Evolutionary conservation across 805 yeast species (phyloP).

Genomic region (Candida maris): DNA sequence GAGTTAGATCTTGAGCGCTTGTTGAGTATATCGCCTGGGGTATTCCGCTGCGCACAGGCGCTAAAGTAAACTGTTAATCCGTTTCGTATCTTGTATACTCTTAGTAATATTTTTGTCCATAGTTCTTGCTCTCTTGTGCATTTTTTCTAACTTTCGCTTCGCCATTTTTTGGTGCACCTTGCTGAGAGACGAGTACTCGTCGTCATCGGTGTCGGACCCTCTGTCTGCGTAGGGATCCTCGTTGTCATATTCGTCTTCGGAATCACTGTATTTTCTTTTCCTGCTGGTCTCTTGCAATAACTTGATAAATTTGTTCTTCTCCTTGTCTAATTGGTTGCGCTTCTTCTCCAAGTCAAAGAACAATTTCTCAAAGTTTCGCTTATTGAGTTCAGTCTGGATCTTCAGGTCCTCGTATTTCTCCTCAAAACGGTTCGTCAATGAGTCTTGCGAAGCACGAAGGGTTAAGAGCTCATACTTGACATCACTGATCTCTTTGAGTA

Average conservation of each 20-base stretch:
- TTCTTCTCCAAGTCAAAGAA: constrained; percentile 24
- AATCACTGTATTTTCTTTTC: constrained; percentile 10
- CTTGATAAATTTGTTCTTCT: constrained; percentile 24
- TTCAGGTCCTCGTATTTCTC: constrained; percentile 62
- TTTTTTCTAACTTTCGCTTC: constrained; percentile 9
- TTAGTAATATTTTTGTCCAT: constrained; percentile 14
- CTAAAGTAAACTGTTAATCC: constrained; percentile 8
- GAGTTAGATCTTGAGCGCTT: too few species aligned
- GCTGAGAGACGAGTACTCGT: neutral
- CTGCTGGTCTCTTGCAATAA: constrained; percentile 16
- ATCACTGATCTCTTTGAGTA: constrained; percentile 17
- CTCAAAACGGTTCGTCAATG: constrained; percentile 64
- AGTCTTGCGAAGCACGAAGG: constrained; percentile 31
- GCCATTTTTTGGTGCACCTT: constrained; percentile 4
- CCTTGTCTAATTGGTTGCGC: constrained; percentile 25
- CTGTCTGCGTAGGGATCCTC: constrained; percentile 3
- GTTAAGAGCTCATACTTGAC: constrained; percentile 22
- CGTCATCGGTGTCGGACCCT: constrained; percentile 2
- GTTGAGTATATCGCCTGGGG: too few species aligned
- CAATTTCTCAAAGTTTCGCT: constrained; percentile 24
- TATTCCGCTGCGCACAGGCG: too few species aligned
- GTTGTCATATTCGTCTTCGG: constrained; percentile 7
- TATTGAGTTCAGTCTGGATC: constrained; percentile 38
- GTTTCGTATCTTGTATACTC: constrained; percentile 11
- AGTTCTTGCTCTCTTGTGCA: constrained; percentile 12